Evolutionary conservation across 257 asterid species (phyloP).

Genomic region (Rhazya stricta): DNA sequence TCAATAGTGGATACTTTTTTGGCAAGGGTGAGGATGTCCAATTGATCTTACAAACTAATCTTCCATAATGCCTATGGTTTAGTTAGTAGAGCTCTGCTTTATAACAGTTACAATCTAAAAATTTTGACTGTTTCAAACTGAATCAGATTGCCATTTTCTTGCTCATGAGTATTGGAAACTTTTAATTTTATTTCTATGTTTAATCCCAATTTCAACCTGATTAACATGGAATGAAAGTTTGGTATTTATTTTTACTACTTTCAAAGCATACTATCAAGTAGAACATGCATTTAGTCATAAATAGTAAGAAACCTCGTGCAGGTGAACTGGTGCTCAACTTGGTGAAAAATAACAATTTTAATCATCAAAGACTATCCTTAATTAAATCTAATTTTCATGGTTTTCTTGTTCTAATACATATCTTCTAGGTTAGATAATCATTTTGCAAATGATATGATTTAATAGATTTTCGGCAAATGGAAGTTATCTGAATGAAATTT

Average conservation of each 20-base stretch:
- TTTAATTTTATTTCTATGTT: conserved; percentile 36
- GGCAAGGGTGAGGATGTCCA: no score
- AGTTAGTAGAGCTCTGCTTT: no score
- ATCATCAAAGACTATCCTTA: no score
- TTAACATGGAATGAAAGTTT: conserved; percentile 8
- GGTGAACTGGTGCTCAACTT: no score
- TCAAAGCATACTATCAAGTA: conserved; percentile 23
- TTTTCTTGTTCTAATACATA: not conserved
- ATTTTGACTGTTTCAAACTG: no score
- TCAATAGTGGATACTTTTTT: no score
- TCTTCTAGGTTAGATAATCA: not conserved
- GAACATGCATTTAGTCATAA: conserved; percentile 49
- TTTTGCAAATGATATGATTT: no score
- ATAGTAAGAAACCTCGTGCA: conserved; percentile 47
- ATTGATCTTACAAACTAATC: conserved; percentile 1
- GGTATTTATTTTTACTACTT: conserved; percentile 12
- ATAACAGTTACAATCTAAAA: no score
- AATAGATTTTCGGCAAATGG: no score
- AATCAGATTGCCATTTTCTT: conserved; percentile 26
- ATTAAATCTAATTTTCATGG: not conserved
- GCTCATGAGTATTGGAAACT: conserved; percentile 20
- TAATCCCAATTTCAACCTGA: conserved; percentile 74
- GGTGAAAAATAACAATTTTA: not conserved
- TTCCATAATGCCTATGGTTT: not conserved
- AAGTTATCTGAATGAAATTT: no score